Evolutionary conservation across 1,284 basidiomycete species (phyloP), one percentile per base, ranked within the genome.

Genomic region (Earliella scabrosa): DNA sequence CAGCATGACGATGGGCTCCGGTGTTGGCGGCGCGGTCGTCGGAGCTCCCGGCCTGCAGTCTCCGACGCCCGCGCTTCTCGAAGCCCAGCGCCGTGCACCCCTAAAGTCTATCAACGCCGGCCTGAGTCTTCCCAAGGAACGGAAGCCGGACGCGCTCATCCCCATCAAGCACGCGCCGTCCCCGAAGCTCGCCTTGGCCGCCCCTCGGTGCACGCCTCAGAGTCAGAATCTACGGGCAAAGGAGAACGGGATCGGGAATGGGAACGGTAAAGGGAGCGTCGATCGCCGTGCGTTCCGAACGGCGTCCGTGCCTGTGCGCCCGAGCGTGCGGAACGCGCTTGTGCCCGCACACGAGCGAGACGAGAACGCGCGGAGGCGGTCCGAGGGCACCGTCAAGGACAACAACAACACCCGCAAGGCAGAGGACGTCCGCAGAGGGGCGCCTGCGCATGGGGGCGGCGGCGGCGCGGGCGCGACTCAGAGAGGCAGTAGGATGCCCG

Each of bases 401-500:
- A n/a, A n/a, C n/a, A n/a, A n/a, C n/a, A n/a, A n/a, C n/a, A n/a
- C n/a, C n/a, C n/a, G n/a, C n/a, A n/a, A n/a, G 56, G 50, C 29
- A 31, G 59, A 61, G 46, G 29, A 56, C 52, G 21, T 27, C 39
- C 23, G 39, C 20, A 23, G 39, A 41, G 21, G 29, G 43, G 21
- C 29, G 21, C 48, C 47, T 39, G 39, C 32, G 47, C 51, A 40
- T 31, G 48, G 36, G 50, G 39, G 45, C 40, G 29, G 40, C 32
- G 44, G 38, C 32, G 41, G 35, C 36, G 50, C 59, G 18, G 46
- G 39, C 20, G 18, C 45, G 23, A 27, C 10, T 29, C 39, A 44
- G 27, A 27, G 16, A n/a, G 26, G 36, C 61, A 68, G 66, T 56
- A 65, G 68, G 20, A 67, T 69, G 66, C 65, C 66, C 52, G 62